Evolutionary conservation across 176 grass and related monocot species (phyloP).

Genomic region (Stipa capillata): DNA sequence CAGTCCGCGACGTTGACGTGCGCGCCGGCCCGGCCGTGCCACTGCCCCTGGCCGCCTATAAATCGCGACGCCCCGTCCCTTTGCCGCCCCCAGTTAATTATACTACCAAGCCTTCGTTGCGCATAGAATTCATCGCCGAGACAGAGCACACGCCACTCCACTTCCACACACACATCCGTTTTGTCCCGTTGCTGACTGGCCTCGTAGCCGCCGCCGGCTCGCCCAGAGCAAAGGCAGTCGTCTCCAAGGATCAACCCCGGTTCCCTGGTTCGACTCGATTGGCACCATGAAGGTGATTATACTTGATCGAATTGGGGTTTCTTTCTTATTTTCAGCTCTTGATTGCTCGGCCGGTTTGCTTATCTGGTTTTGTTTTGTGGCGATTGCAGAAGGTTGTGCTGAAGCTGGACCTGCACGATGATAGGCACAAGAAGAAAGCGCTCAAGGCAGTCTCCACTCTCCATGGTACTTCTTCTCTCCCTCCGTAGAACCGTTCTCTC

Average conservation of each 20-base stretch:
- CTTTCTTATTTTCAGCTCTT: background rate
- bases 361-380: background rate
- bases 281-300: background rate
- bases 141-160: background rate
- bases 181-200: background rate
- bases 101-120: background rate
- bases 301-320: background rate
- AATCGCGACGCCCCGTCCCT: background rate
- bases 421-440: constrained; percentile 73
- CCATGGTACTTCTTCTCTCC: constrained; percentile 7
- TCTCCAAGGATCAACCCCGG: background rate
- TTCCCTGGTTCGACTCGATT: no score
- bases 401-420: constrained; percentile 73
- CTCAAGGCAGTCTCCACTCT: constrained; percentile 56
- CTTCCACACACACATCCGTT: background rate
- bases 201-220: background rate
- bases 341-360: background rate
- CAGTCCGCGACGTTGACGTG: background rate
- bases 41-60: background rate
- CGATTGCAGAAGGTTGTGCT: constrained; percentile 52
- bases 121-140: background rate
- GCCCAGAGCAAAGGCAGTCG: background rate
- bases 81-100: background rate
- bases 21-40: background rate
- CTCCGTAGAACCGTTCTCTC: background rate